Percentiles rank a stretch among this genome's conserved stretches.
These are phyloP conservation scores for Apiotrichum siamense DNA, from an alignment of 1,284 basidiomycete species.

Conservation along the genomic window DNA sequence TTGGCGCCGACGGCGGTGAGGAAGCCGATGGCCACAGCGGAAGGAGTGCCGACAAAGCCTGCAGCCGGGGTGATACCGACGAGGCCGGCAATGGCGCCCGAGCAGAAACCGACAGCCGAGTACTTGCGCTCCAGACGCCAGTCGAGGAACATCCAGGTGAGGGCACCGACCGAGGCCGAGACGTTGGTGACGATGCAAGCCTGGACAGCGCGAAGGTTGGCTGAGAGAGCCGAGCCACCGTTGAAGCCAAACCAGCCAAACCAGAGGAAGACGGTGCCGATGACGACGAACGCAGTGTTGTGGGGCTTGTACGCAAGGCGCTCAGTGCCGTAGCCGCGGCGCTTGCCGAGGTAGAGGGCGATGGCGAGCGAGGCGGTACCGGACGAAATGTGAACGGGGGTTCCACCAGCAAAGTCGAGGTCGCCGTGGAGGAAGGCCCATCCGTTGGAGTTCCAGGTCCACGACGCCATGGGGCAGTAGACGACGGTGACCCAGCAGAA, in stretches of 20 bases:
- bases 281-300: constrained; percentile 78
- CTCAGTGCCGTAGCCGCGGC: constrained; percentile 88
- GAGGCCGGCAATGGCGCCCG: constrained; percentile 83
- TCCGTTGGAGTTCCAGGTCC: constrained; percentile 89
- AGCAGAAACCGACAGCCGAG: constrained; percentile 93
- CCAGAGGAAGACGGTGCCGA: constrained; percentile 93
- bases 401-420: constrained; percentile 92
- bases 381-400: constrained; percentile 86
- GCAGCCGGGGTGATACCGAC: constrained; percentile 82
- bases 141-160: constrained; percentile 96
- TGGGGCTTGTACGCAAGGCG: constrained; percentile 76
- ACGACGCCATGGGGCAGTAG: constrained; percentile 86
- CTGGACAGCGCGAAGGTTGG: constrained; percentile 80
- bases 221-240: constrained; percentile 60
- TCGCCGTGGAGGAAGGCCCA: constrained; percentile 76
- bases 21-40: constrained; percentile 78
- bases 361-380: constrained; percentile 89
- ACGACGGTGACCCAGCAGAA: constrained; percentile 91
- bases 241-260: constrained; percentile 98
- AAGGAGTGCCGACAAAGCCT: constrained; percentile 76
- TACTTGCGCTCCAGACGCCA: constrained; percentile 88
- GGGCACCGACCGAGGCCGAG: constrained; percentile 72
- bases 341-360: constrained; percentile 80
- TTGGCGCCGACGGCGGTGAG: constrained; percentile 80
- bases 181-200: constrained; percentile 92